Evolutionary conservation across 176 grass and related monocot genomes (phyloP).

Genomic region (Musa troglodytarum): DNA sequence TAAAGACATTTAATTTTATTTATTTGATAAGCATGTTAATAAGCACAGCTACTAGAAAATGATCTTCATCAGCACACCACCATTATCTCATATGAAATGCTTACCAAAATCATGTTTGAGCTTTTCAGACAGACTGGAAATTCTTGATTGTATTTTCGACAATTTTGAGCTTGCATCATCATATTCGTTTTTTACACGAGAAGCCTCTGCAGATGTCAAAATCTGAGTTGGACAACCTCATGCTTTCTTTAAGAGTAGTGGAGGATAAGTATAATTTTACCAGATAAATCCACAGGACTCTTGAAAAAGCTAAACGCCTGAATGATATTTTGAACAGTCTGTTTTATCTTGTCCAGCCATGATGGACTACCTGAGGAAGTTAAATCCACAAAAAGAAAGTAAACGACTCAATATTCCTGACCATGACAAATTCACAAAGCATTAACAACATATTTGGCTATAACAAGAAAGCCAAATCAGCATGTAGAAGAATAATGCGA

Average conservation of each 20-base stretch:
- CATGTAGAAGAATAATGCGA: background rate
- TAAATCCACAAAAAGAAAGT: slow-evolving; percentile 36
- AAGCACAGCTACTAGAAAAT: background rate
- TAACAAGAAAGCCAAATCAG: background rate
- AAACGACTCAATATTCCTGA: background rate
- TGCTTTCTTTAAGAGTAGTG: slow-evolving; percentile 1
- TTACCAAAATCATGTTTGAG: slow-evolving; percentile 86
- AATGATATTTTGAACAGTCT: slow-evolving; percentile 72
- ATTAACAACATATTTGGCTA: background rate
- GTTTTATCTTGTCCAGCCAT: slow-evolving; percentile 91
- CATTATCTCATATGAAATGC: background rate
- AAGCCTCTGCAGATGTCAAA: slow-evolving; percentile 57
- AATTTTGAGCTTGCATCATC: slow-evolving; percentile 81
- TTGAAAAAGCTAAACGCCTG: slow-evolving; percentile 87
- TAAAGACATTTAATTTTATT: background rate
- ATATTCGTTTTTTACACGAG: slow-evolving; percentile 80
- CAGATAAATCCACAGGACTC: slow-evolving; percentile 81
- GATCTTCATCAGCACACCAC: background rate
- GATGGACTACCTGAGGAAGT: slow-evolving; percentile 38
- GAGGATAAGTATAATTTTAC: slow-evolving; percentile 33
- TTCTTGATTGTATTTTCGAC: slow-evolving; percentile 83
- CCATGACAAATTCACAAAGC: background rate
- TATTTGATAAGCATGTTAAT: background rate
- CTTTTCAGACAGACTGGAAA: slow-evolving; percentile 61
- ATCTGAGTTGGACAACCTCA: slow-evolving; percentile 10